Conservation (phyloP, 225 moss, liverwort and hornwort genomes). For the Bryum argenteum region DNA sequence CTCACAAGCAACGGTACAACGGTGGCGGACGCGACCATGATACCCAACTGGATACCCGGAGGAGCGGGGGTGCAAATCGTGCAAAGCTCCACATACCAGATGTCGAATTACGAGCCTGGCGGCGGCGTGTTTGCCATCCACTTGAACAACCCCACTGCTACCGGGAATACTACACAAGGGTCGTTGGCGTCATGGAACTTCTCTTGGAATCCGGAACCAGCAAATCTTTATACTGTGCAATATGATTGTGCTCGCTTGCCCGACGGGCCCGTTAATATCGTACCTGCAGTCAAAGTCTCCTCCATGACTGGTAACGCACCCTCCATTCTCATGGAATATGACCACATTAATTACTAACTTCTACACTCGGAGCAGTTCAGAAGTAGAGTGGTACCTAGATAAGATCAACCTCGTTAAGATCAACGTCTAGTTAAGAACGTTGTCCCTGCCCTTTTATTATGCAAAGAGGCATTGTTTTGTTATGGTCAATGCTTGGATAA, state of each 20-base stretch:
- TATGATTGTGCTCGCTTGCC: conserved; percentile 52
- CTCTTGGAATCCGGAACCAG: conserved; percentile 33
- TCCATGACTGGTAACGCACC: conserved; percentile 20
- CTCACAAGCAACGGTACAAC: conserved; percentile 27
- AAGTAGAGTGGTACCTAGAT: too few species aligned
- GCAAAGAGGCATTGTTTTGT: too few species aligned
- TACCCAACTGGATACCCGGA: conserved; percentile 50
- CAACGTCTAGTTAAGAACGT: too few species aligned
- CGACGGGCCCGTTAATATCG: conserved; percentile 46
- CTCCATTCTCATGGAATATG: too few species aligned
- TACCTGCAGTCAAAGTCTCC: conserved; percentile 44
- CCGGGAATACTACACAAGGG: conserved; percentile 42
- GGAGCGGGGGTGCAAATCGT: conserved; percentile 49
- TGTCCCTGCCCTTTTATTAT: too few species aligned
- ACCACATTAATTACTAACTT: too few species aligned
- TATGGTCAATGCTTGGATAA: too few species aligned
- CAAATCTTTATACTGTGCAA: conserved; percentile 47
- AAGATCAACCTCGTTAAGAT: too few species aligned
- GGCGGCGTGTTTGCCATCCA: conserved; percentile 43
- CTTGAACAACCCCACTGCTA: conserved; percentile 42
- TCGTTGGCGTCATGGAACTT: conserved; percentile 34
- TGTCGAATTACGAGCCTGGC: conserved; percentile 25
- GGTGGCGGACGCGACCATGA: conserved; percentile 2
- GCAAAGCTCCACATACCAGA: conserved; percentile 42
- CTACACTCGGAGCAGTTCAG: too few species aligned